Conservation (phyloP, 768 basidiomycete species). For the Tylopilus cervinicoccineus region DNA sequence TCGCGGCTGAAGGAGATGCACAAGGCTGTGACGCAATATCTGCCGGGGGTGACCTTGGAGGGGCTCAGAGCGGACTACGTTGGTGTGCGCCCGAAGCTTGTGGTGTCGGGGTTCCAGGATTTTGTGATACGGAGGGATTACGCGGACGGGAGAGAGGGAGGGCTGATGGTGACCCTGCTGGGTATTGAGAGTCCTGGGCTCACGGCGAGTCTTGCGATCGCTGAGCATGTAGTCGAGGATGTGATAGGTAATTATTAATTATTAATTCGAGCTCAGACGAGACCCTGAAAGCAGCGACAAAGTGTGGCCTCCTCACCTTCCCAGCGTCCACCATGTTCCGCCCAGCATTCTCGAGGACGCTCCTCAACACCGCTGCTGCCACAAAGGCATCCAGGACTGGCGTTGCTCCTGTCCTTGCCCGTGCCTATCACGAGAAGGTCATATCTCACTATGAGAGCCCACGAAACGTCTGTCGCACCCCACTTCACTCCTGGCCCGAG, state of each 20-base stretch:
- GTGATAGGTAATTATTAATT: conserved; percentile 22
- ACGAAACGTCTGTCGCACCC: conserved; percentile 72
- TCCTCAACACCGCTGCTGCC: conserved; percentile 44
- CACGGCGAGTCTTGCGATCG: conserved; percentile 84
- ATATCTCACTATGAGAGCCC: conserved; percentile 97
- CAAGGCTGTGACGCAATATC: conserved; percentile 64
- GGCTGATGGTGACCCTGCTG: conserved; percentile 71
- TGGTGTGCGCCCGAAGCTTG: conserved; percentile 86
- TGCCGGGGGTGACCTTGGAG: conserved; percentile 57
- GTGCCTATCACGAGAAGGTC: conserved; percentile 93
- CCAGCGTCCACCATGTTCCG: conserved; percentile 60
- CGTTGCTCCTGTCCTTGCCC: conserved; percentile 50
- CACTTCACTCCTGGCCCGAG: conserved; percentile 37
- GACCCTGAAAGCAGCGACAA: conserved; percentile 6
- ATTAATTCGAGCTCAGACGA: conserved; percentile 24
- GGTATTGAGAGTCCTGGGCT: conserved; percentile 94
- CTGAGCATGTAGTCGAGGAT: conserved; percentile 72
- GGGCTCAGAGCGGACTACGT: conserved; percentile 79
- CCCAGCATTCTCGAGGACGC: conserved; percentile 50
- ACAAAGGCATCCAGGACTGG: conserved; percentile 37
- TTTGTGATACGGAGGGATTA: conserved; percentile 72
- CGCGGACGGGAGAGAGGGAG: conserved; percentile 34
- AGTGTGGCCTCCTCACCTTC: conserved; percentile 16
- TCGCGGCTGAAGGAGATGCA: conserved; percentile 63
- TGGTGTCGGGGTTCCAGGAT: conserved; percentile 80